Percentiles rank a stretch among this genome's conserved stretches.
These are phyloP conservation scores for Adiantum capillusveneris DNA, from an alignment of 75 land plant genomes.

Conservation along the genomic window DNA sequence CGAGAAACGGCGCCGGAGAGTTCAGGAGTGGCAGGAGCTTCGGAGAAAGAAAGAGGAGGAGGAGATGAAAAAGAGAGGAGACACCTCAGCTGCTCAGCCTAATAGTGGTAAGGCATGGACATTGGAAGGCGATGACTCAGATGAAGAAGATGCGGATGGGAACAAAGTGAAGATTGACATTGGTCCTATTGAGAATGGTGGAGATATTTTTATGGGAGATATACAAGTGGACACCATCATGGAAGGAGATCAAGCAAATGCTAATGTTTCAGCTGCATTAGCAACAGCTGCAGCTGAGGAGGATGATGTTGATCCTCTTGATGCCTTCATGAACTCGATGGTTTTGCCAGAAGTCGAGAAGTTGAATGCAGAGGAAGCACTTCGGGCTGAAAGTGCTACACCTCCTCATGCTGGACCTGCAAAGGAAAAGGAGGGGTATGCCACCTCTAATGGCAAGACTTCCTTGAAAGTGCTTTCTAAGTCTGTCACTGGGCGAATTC, in stretches of 20 bases:
- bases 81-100: conserved; percentile 25
- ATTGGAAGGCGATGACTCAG: conserved; percentile 83
- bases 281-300: conserved; percentile 25
- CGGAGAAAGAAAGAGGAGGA: conserved; percentile 72
- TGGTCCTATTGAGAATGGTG: conserved; percentile 19
- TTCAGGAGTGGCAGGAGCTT: conserved; percentile 95
- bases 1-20: conserved; percentile 82
- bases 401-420: conserved; percentile 1
- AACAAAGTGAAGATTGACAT: neutral
- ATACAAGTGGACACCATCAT: neutral
- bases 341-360: conserved; percentile 84
- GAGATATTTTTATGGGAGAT: conserved; percentile 32
- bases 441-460: conserved; percentile 19
- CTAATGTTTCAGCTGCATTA: neutral
- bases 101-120: conserved; percentile 80
- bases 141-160: conserved; percentile 51
- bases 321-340: conserved; percentile 95
- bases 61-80: conserved; percentile 55
- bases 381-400: conserved; percentile 1
- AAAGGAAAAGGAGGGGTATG: conserved; percentile 4
- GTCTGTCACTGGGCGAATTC: conserved; percentile 58
- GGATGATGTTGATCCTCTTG: conserved; percentile 94
- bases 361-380: conserved; percentile 15
- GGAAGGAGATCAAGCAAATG: too few species aligned
- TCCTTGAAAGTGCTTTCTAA: conserved; percentile 23